Conservation (phyloP, 106 monocot genomes). For the Platanthera zijinensis region DNA sequence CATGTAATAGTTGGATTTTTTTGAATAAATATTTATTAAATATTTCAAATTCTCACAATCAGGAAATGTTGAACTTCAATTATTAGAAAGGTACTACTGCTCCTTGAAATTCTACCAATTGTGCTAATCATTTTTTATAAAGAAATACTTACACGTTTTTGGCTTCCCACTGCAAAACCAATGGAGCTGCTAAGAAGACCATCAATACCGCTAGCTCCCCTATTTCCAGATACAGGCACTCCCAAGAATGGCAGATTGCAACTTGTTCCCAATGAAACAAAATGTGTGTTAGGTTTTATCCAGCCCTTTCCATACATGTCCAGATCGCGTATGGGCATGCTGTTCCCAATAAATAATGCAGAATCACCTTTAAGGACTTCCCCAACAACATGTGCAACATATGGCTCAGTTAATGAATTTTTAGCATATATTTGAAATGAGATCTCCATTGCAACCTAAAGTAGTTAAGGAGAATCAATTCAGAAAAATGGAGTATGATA, state of each 20-base stretch:
- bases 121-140: neutral
- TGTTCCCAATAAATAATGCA: constrained; percentile 87
- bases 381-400: constrained; percentile 66
- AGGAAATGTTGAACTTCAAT: too few relatives aligned
- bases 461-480: neutral
- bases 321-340: constrained; percentile 82
- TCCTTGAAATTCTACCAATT: neutral
- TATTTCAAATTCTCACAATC: too few relatives aligned
- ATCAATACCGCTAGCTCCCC: constrained; percentile 98
- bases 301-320: constrained; percentile 84
- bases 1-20: too few relatives aligned
- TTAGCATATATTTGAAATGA: constrained; percentile 60
- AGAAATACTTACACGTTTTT: constrained; percentile 49
- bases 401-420: constrained; percentile 63
- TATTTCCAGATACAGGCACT: constrained; percentile 68
- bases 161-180: constrained; percentile 74
- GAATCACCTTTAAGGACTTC: constrained; percentile 36
- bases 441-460: constrained; percentile 68
- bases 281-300: constrained; percentile 13
- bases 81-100: neutral
- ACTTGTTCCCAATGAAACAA: constrained; percentile 4
- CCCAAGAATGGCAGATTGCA: constrained; percentile 31
- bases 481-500: neutral
- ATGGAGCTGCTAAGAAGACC: constrained; percentile 83
- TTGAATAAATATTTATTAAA: too few relatives aligned